Evolutionary conservation across 257 asterid species (phyloP), one percentile per base, ranked within the genome.

Genomic region (Handroanthus guayacan): DNA sequence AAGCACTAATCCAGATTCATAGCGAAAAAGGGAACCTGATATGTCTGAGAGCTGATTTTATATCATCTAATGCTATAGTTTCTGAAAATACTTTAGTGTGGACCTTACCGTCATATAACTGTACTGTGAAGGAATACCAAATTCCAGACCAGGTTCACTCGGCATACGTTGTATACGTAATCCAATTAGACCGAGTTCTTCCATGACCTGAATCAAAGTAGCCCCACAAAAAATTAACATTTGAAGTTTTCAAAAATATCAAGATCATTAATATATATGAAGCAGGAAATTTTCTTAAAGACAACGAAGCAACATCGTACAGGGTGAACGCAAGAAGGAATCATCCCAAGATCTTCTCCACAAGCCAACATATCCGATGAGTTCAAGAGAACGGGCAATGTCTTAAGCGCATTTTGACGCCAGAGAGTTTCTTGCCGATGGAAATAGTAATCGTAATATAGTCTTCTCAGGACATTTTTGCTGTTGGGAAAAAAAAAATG

Each of bases 321-420:
- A 12, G 99, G 98, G 79, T 93, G 97, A 80, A 95, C 98, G 68
- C 97, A 92, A 51, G 97, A 89, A 69, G 99, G 99, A 78, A 91
- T 90, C 74, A 95, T 62, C 73, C 99, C 99, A 45, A 95, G 99
- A 86, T 95, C 99, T 82, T 93, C 99, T 63, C 99, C 99, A 81
- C 99, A 95, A 82, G 98, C 97, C 78, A 95, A 88, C 99, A 95
- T 95, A 80, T 91, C 97, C 5, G 99, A 95, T 10, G 99, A 93
- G 89, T 91, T 90, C 94, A 95, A 69, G 47, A 95, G 96, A 71
- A 83, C 99, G 4, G 99, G 99, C 71, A 95, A 79, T 71, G 99
- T 95, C 86, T 90, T 95, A 60, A 95, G 79, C 17, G 99, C 98
- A 70, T 95, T 95, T 81, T 88, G 89, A 83, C 89, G 96, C 99